Percentiles rank a stretch among this genome's conserved stretches.
Evolutionary conservation across 164 flowering plant genomes (phyloP).

Genomic region (Magnolia officinalis): DNA sequence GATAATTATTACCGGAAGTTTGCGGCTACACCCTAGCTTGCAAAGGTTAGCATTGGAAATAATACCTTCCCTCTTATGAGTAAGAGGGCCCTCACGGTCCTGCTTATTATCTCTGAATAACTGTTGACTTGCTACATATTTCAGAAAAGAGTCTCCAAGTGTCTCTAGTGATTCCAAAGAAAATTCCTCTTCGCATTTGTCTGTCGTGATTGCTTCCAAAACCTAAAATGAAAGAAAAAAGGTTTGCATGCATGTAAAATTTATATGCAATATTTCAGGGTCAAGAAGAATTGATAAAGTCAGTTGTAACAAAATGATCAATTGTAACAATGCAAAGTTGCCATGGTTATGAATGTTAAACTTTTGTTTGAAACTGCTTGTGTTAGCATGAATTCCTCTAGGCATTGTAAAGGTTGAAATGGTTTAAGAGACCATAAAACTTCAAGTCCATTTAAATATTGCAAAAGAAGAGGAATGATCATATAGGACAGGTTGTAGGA

Average conservation of each 20-base stretch:
- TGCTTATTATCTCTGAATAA: constrained; percentile 46
- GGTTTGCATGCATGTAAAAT: too few species aligned
- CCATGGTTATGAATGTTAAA: too few species aligned
- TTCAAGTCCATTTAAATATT: too few species aligned
- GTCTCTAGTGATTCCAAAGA: constrained; percentile 86
- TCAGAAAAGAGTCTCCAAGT: constrained; percentile 91
- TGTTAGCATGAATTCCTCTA: too few species aligned
- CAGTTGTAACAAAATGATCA: too few species aligned
- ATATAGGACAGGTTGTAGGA: too few species aligned
- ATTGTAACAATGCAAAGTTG: too few species aligned
- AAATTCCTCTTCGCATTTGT: constrained; percentile 62
- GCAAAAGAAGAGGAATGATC: too few species aligned
- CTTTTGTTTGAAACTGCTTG: too few species aligned
- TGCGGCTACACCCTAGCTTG: constrained; percentile 59
- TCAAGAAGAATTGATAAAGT: too few species aligned
- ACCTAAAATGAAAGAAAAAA: constrained; percentile 31
- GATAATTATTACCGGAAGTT: constrained; percentile 50
- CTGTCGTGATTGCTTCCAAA: constrained; percentile 84
- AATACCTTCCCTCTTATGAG: constrained; percentile 46
- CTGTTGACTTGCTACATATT: constrained; percentile 72
- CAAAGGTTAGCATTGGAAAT: constrained; percentile 59
- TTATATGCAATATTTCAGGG: too few species aligned
- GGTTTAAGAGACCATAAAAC: neutral
- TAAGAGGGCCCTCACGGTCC: constrained; percentile 78
- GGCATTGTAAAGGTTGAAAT: too few species aligned